Conservation (phyloP, 768 basidiomycete genomes). For the Gymnopilus dilepis region DNA sequence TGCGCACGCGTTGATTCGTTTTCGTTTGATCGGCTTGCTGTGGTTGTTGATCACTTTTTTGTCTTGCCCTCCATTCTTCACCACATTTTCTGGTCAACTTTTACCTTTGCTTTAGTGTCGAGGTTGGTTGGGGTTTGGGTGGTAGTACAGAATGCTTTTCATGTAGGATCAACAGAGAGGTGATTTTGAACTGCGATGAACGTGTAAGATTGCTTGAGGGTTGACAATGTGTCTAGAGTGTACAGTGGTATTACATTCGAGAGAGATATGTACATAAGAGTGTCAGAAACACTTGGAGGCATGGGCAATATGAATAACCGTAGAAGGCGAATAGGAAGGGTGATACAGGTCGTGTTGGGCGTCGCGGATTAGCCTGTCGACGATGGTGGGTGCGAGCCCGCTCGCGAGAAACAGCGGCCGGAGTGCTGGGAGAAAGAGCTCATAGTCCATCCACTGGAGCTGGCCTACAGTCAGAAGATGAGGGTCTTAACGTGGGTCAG, state of each 20-base stretch:
- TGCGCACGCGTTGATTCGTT: constrained; percentile 20
- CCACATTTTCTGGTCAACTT: constrained; percentile 35
- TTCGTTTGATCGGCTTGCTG: constrained; percentile 42
- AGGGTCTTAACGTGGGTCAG: constrained; percentile 46
- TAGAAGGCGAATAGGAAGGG: constrained; percentile 54
- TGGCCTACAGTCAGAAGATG: constrained; percentile 68
- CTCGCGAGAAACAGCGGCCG: constrained; percentile 61
- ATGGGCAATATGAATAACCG: constrained; percentile 64
- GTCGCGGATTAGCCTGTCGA: constrained; percentile 59
- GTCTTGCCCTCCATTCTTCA: constrained; percentile 27
- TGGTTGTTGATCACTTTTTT: constrained; percentile 39
- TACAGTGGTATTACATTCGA: constrained; percentile 10
- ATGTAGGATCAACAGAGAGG: constrained; percentile 52
- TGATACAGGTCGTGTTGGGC: constrained; percentile 73
- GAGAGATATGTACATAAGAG: neutral
- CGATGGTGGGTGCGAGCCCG: constrained; percentile 57
- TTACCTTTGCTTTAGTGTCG: constrained; percentile 22
- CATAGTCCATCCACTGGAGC: constrained; percentile 76
- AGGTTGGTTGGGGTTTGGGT: constrained; percentile 45
- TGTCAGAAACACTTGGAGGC: constrained; percentile 41
- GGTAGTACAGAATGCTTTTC: constrained; percentile 47
- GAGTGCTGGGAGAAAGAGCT: constrained; percentile 66
- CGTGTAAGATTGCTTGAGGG: constrained; percentile 8
- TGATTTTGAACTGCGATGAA: constrained; percentile 54
- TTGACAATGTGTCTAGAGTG: constrained; percentile 11